Percentiles rank a stretch among this genome's conserved stretches.
phyloP scores from a whole-genome alignment of 805 yeast species.

The Zygoascus bituminiphila region DNA sequence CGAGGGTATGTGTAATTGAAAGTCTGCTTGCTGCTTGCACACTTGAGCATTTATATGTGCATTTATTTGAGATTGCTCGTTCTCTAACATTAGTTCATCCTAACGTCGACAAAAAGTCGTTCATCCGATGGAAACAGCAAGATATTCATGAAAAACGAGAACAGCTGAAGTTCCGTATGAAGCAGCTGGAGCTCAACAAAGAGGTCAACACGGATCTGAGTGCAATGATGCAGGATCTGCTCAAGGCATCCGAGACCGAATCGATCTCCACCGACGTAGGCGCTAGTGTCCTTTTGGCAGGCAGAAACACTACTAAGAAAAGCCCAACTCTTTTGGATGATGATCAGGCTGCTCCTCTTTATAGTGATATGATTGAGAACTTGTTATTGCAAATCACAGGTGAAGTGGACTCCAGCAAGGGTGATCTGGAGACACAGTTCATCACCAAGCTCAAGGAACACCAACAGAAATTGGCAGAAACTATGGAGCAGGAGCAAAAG shows the following conservation, averaged over 20 bases:
- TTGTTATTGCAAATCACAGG: slow-evolving; percentile 62
- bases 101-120: slow-evolving; percentile 88
- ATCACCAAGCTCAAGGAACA: slow-evolving; percentile 46
- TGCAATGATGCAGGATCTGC: slow-evolving; percentile 58
- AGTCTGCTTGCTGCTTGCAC: background rate
- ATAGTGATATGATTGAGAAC: slow-evolving; percentile 89
- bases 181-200: slow-evolving; percentile 63
- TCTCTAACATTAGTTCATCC: slow-evolving; percentile 68
- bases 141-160: slow-evolving; percentile 90
- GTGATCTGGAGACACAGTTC: slow-evolving; percentile 26
- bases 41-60: background rate
- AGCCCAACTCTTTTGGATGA: slow-evolving; percentile 9
- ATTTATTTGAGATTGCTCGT: too few relatives aligned
- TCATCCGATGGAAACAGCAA: slow-evolving; percentile 93
- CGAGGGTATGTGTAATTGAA: slow-evolving; percentile 37
- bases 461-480: slow-evolving; percentile 59
- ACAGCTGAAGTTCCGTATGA: slow-evolving; percentile 71
- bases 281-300: slow-evolving; percentile 20
- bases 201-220: slow-evolving; percentile 75
- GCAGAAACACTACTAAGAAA: slow-evolving; percentile 23
- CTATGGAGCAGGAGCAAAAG: slow-evolving; percentile 52
- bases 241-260: slow-evolving; percentile 32
- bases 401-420: slow-evolving; percentile 35
- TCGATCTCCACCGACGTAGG: slow-evolving; percentile 19
- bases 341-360: slow-evolving; percentile 38